Base-by-base conservation (phyloP, 1,284 basidiomycete species). In the Sanguinoderma infundibulare region DNA sequence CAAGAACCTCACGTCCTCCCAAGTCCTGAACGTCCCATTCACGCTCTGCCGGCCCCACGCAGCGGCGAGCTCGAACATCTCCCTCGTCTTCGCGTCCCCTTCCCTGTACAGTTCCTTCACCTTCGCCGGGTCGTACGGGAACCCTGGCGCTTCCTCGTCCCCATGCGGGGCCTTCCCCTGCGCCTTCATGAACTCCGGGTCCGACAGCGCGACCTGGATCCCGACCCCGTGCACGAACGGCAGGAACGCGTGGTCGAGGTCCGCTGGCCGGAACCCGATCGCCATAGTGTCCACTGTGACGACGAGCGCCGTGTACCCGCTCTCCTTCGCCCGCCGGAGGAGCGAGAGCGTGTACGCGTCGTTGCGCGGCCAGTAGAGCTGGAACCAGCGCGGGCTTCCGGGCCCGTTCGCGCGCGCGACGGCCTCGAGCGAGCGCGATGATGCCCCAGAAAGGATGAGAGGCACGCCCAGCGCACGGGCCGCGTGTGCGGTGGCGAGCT, bases 301-400 rank as follows among this genome's bases (percentile, higher is more conserved):
- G 50, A 94, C 83, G 34, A 94, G 84, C 22, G 84, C 84, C 7
- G 77, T 83, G 75, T 83, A 94, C 1, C 89, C 88, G 34, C 75
- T 83, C 6, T 77, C 79, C 70, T 91, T 90, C 46, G 86, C 89
- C 14, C 91, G 82, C 5, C 73, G 73, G 14, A 94, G 80, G 28
- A 94, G 66, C 17, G 87, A 91, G 22, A 84, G 73, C 0, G 89
- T 89, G 9, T 91, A 72, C 2, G 87, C 87, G 61, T 88, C 76
- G 40, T 82, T 78, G 26, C 74, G 74, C 1, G 90, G 89, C 90
- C 89, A 91, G 73, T 95, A 95, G 8, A 95, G 82, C 74, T 95
- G 92, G 75, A 85, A 95, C 87, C 88, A 95, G 28, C 91, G 80
- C 32, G 84, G 78, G 0, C 84, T 80, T 58, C 20, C 10, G 3